Conservation (phyloP, 2,329 filamentous ascomycete species). For the Colletotrichum theobromicola region DNA sequence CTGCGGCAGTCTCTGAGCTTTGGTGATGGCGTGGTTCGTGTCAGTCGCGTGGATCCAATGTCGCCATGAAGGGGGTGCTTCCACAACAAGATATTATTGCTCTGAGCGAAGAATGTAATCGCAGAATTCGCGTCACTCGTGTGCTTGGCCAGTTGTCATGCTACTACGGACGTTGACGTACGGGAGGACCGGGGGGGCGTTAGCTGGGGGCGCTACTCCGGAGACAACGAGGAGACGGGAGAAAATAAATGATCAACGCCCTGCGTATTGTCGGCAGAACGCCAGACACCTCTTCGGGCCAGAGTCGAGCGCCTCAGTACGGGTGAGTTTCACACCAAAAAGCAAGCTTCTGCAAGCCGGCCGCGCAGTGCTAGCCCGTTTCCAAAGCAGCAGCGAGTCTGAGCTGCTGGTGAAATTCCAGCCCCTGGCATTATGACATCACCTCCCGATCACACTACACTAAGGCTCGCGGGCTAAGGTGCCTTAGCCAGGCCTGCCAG, state of each 20-base stretch:
- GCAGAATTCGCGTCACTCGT: slow-evolving; percentile 11
- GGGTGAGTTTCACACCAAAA: slow-evolving; percentile 15
- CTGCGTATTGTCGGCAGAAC: not conserved
- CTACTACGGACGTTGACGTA: slow-evolving; percentile 5
- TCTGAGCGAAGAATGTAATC: not conserved
- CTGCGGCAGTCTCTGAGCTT: not conserved
- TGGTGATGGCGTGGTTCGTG: not conserved
- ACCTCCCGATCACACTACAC: not conserved
- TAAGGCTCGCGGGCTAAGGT: not conserved
- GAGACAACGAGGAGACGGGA: not conserved
- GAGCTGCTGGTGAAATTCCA: slow-evolving; percentile 2
- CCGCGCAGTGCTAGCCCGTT: not conserved
- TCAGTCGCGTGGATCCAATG: not conserved
- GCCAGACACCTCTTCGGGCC: not conserved
- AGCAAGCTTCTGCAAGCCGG: slow-evolving; percentile 9
- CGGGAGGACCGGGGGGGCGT: not conserved
- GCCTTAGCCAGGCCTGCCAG: not conserved
- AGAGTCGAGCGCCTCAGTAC: not conserved
- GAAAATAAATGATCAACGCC: not conserved
- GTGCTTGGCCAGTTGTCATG: slow-evolving; percentile 9
- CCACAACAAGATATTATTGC: not conserved
- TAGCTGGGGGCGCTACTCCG: not conserved
- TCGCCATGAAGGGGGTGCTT: not conserved
- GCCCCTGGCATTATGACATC: slow-evolving; percentile 16
- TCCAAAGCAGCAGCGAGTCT: slow-evolving; percentile 2